These are phyloP conservation scores for Fusarium palustre DNA, from an alignment of 2,329 filamentous ascomycete genomes.

Conservation along the genomic window DNA sequence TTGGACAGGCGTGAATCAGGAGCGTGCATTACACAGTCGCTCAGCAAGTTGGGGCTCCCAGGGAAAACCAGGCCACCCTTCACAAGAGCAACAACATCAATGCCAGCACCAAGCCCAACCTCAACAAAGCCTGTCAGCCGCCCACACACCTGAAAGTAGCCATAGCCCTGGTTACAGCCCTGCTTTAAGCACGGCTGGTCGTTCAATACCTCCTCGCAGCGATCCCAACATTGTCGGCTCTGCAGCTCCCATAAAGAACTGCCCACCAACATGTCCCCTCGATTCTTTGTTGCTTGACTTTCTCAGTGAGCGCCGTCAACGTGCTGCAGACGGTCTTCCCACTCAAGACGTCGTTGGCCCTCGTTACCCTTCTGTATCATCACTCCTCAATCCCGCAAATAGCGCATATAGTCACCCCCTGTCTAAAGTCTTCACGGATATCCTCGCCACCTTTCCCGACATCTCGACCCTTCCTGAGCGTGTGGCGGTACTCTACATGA, in stretches of 20 bases:
- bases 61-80: conserved; percentile 29
- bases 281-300: conserved; percentile 86
- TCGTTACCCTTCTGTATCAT: conserved; percentile 81
- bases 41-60: conserved; percentile 44
- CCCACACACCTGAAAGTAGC: conserved; percentile 39
- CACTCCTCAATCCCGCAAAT: conserved; percentile 77
- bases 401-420: conserved; percentile 76
- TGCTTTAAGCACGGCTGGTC: conserved; percentile 31
- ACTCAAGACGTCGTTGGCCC: conserved; percentile 77
- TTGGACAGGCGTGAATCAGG: conserved; percentile 53
- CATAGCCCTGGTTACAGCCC: conserved; percentile 42
- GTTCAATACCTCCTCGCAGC: conserved; percentile 32
- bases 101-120: conserved; percentile 21
- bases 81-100: conserved; percentile 38
- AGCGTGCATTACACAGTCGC: conserved; percentile 42
- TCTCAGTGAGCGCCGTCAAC: conserved; percentile 74
- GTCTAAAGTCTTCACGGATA: conserved; percentile 87
- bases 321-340: conserved; percentile 73
- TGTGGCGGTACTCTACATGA: conserved; percentile 83
- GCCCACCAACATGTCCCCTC: conserved; percentile 77
- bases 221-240: conserved; percentile 39
- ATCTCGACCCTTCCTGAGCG: conserved; percentile 83
- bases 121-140: conserved; percentile 32
- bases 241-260: conserved; percentile 65
- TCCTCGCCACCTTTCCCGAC: conserved; percentile 84